phyloP scores from a whole-genome alignment of 2,329 filamentous ascomycete genomes.

The Passalora sequoiae region DNA sequence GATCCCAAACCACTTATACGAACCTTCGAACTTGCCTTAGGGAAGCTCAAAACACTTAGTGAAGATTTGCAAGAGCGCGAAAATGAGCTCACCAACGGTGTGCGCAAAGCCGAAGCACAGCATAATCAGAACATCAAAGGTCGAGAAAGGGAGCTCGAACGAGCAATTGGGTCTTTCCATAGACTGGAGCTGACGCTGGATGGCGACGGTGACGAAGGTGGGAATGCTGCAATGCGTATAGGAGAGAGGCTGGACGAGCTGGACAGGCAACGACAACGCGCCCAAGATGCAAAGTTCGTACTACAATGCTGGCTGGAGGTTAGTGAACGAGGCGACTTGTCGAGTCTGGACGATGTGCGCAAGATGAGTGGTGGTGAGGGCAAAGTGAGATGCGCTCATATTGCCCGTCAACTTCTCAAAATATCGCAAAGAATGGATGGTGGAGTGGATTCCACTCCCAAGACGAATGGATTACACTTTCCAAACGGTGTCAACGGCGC shows the following conservation, averaged over 20 bases:
- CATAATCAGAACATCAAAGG: constrained; percentile 88
- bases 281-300: constrained; percentile 87
- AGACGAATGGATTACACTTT: constrained; percentile 29
- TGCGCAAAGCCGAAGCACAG: constrained; percentile 83
- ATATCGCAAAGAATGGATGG: constrained; percentile 90
- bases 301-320: constrained; percentile 97
- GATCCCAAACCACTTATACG: constrained; percentile 96
- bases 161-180: constrained; percentile 89
- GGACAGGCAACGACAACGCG: constrained; percentile 82
- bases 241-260: constrained; percentile 90
- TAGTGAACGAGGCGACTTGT: constrained; percentile 79
- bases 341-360: constrained; percentile 81
- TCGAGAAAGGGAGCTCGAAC: constrained; percentile 80
- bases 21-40: constrained; percentile 75
- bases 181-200: constrained; percentile 75
- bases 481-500: constrained; percentile 48
- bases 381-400: constrained; percentile 89
- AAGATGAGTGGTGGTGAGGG: constrained; percentile 80
- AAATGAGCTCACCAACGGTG: constrained; percentile 83
- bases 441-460: constrained; percentile 40
- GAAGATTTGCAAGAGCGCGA: constrained; percentile 86
- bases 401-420: constrained; percentile 85
- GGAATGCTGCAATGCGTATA: constrained; percentile 89
- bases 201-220: constrained; percentile 55
- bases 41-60: constrained; percentile 63